Percentiles rank a stretch among this genome's conserved stretches.
These are phyloP conservation scores for Trypanosoma cruzi DNA, from an alignment of 208 protist species.

Conservation along the genomic window DNA sequence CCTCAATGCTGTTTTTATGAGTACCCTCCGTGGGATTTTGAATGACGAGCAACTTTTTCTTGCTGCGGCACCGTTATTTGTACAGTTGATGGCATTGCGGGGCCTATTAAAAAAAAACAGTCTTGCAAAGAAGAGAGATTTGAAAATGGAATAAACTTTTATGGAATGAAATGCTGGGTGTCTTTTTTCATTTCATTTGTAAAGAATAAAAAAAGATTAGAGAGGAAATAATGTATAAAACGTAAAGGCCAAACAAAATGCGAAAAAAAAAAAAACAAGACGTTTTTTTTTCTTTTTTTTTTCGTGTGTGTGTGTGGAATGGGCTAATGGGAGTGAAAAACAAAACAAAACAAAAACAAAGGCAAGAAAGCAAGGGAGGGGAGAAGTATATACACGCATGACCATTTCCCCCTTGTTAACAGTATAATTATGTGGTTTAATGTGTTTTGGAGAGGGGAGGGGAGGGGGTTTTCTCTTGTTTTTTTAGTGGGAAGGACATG, in stretches of 20 bases:
- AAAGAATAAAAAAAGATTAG: too few relatives aligned
- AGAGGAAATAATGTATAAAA: neutral
- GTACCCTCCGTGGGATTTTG: slow-evolving; percentile 47
- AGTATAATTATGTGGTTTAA: too few relatives aligned
- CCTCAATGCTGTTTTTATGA: slow-evolving; percentile 66
- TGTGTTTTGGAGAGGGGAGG: too few relatives aligned
- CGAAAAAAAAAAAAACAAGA: neutral
- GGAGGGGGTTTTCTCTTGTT: too few relatives aligned
- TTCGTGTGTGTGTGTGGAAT: neutral
- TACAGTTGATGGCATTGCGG: slow-evolving; percentile 71
- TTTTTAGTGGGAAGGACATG: too few relatives aligned
- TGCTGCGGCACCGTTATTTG: slow-evolving; percentile 60
- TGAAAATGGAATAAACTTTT: neutral
- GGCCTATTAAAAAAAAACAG: slow-evolving; percentile 27
- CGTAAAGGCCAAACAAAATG: neutral
- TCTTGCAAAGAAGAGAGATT: neutral
- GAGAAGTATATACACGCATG: too few relatives aligned
- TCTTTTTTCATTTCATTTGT: too few relatives aligned
- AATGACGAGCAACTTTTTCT: slow-evolving; percentile 51
- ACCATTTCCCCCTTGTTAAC: too few relatives aligned
- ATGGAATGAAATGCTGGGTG: neutral
- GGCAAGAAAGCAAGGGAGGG: too few relatives aligned
- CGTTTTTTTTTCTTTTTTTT: neutral
- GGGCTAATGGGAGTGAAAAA: too few relatives aligned
- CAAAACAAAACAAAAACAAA: too few relatives aligned